Evolutionary conservation across 805 yeast species (phyloP), one percentile per base, ranked within the genome.

Genomic region (Saturnispora halmiae): DNA sequence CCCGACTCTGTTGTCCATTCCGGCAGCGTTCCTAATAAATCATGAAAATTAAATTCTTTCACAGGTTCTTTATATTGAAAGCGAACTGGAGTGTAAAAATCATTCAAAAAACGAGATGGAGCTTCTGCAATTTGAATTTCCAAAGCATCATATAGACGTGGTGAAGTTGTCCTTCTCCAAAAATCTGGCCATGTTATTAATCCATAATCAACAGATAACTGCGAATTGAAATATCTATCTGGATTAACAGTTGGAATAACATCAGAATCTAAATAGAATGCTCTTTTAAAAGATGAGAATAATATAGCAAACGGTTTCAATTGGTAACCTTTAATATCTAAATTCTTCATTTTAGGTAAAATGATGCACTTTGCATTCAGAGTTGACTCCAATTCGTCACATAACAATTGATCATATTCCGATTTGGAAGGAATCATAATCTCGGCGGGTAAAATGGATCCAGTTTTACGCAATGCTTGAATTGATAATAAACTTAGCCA

Each of bases 121-220:
- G 34, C 38, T 27, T 55, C 52, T 14, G 67, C 64, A 2, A 75
- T 43, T 7, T 30, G 16, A 24, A 56, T 51, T 18, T 55, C 57
- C 4, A 54, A 33, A 2, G 51, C 37, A 26, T 70, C 60, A 54
- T 77, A 80, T 48, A 70, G 71, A 27, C 60, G 55, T 2, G 87
- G 86, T 1, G 81, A 67, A 0, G 83, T 74, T 4, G 82, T 73
- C 44, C 88, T 66, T 51, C 74, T 66, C 87, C 88, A 80, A 45
- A 76, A 76, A 59, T 80, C 87, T 1, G 87, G 88, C 87, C 87
- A 80, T 2, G 77, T 66, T 25, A 80, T 67, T 56, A 80, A 57
- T 3, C 83, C 82, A 29, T 62, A 58, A 11, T 61, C 54, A 22
- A 50, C 44, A 54, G 66, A 79, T 3, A 81, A 70, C 18, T 67